Conservation (phyloP, 768 basidiomycete species). For the Cubamyces sp. region DNA sequence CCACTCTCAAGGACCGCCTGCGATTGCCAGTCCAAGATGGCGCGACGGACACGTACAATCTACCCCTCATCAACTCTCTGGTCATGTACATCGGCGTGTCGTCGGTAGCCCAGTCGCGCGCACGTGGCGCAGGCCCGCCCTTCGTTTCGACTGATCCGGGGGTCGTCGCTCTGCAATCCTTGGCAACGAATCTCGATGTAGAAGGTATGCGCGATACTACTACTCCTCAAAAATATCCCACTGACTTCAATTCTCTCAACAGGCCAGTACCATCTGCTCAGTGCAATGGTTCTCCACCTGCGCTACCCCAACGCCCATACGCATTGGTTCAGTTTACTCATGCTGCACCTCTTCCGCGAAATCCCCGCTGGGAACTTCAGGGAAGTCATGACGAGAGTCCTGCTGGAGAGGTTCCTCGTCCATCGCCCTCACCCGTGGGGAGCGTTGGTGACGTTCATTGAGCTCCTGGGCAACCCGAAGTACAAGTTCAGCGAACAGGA, state of each 20-base stretch:
- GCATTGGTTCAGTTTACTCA: constrained; percentile 93
- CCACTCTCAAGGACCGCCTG: constrained; percentile 81
- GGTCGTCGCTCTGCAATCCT: constrained; percentile 80
- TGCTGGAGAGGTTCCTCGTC: constrained; percentile 92
- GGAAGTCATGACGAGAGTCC: constrained; percentile 85
- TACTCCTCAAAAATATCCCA: constrained; percentile 3
- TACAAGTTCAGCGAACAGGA: constrained; percentile 92
- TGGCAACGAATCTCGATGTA: constrained; percentile 81
- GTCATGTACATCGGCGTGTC: constrained; percentile 97
- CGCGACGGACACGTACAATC: constrained; percentile 71
- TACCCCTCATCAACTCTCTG: constrained; percentile 88
- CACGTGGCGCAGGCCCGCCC: constrained; percentile 76
- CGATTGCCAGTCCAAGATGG: constrained; percentile 53
- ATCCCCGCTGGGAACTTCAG: constrained; percentile 76
- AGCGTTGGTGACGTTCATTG: constrained; percentile 90
- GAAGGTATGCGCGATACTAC: constrained; percentile 66
- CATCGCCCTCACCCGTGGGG: constrained; percentile 98
- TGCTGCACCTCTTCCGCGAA: constrained; percentile 86
- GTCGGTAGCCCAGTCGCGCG: constrained; percentile 87
- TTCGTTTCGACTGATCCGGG: constrained; percentile 86
- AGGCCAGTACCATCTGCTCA: constrained; percentile 96
- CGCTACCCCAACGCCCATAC: constrained; percentile 99
- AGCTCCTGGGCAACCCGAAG: constrained; percentile 86
- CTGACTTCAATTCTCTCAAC: background rate
- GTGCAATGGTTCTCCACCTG: constrained; percentile 90